Evolutionary conservation across 768 basidiomycete genomes (phyloP), one percentile per base, ranked within the genome.

Genomic region (Mrakia blollopis): DNA sequence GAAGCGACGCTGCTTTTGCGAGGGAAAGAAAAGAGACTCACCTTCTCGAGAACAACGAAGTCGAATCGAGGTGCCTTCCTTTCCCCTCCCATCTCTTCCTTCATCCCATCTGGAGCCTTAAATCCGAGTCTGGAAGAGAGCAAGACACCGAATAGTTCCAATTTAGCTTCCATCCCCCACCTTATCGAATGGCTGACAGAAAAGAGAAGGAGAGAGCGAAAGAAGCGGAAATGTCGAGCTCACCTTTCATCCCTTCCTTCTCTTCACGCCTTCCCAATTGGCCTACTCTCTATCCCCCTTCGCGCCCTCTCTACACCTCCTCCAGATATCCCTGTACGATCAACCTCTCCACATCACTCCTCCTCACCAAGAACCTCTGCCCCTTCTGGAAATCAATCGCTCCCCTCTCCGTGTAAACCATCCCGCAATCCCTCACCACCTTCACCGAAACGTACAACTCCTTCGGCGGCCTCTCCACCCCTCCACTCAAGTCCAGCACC

Each of bases 271-370:
- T 37, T 63, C 62, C 32, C 16, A n/a, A n/a, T n/a, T n/a, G n/a
- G n/a, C n/a, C n/a, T n/a, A n/a, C n/a, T n/a, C n/a, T n/a, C n/a
- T n/a, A n/a, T n/a, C n/a, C 30, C 30, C 32, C 32, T 21, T 25
- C 18, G 5, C n/a, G 16, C 62, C 14, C 30, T 32, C 61, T 18
- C 76, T 82, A 84, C 13, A 96, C 90, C 81, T 95, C 89, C 85
- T 98, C 92, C 80, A 99, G 85, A 83, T 91, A 96, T 6, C 95
- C 95, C 81, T 94, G 92, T 1, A 95, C 90, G 80, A 98, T 93
- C 80, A 98, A 87, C 83, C 95, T 91, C 83, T 99, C 97, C 78
- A 99, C 90, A 82, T 95, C 93, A 10, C 91, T 88, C 80, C 93
- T 86, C 52, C 92, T 86, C 72, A 98, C 90, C 87, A 94, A 90